These are phyloP conservation scores for Perilla frutescens DNA, from an alignment of 257 asterid genomes.

Conservation along the genomic window DNA sequence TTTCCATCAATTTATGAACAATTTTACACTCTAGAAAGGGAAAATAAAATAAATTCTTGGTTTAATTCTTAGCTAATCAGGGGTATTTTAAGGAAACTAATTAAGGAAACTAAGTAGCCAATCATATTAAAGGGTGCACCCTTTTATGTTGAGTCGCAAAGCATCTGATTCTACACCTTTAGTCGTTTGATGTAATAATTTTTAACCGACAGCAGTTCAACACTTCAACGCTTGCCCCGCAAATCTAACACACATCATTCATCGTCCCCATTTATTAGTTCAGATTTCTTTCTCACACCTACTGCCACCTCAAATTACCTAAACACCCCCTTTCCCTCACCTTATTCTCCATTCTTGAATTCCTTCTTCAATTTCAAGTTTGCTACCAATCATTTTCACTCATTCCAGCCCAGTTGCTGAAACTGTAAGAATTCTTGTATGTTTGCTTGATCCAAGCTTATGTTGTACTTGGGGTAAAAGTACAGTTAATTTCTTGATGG, in stretches of 20 bases:
- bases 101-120: neutral
- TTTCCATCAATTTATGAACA: too few relatives aligned
- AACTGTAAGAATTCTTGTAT: conserved; percentile 45
- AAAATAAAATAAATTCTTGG: too few relatives aligned
- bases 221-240: neutral
- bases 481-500: conserved; percentile 44
- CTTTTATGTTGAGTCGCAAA: neutral
- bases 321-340: conserved; percentile 35
- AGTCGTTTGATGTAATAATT: neutral
- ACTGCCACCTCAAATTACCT: conserved; percentile 29
- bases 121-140: conserved; percentile 20
- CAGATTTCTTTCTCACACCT: conserved; percentile 51
- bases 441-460: conserved; percentile 28
- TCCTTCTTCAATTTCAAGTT: conserved; percentile 5
- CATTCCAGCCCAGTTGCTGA: conserved; percentile 41
- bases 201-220: conserved; percentile 22
- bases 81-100: too few relatives aligned
- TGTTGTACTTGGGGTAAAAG: conserved; percentile 10
- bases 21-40: too few relatives aligned
- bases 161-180: conserved; percentile 15
- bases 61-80: too few relatives aligned
- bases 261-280: conserved; percentile 37
- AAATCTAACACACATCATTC: neutral
- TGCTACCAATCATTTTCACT: conserved; percentile 21
- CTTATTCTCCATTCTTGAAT: conserved; percentile 36